Evolutionary conservation across 495 filamentous ascomycete species (phyloP), one percentile per base, ranked within the genome.

Genomic region (Daldinia caldariorum): DNA sequence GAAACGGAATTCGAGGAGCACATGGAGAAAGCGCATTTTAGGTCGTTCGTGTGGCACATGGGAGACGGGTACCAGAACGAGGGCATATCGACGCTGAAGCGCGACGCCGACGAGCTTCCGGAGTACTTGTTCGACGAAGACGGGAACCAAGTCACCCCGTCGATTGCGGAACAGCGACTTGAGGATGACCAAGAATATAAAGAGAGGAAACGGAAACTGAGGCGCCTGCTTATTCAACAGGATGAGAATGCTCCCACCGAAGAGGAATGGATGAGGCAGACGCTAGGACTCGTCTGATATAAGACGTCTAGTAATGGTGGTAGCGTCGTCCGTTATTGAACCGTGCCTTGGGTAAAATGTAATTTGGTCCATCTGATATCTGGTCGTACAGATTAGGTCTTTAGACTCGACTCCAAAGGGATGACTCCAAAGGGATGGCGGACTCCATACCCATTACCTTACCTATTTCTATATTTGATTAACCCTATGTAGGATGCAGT

Each of bases 11-110:
- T 93, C 81, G 74, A 81, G 26, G 76, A 77, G 14, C 92, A 96
- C 75, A 71, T 93, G 22, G 83, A 89, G 50, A 68, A 79, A 26
- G 70, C 64, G 22, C 92, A 96, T 76, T 77, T 94, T 31, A 63
- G 74, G 8, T 78, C 86, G 13, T 75, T 88, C 67, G 82, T 85
- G 22, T 91, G 90, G 91, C 76, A 86, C 63, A 75, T 85, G 41
- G 91, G 91, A 14, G 89, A 93, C 75, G 91, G 91, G 0, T 79
- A 74, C 8, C 72, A 74, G 43, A 85, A 85, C 73, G 72, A 74
- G 1, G 73, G 75, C 26, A 74, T 72, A 20, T 61, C 65, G 43
- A 66, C 41, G 22, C 34, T 72, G 7, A 55, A 70, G 39, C 54
- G 47, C 20, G 71, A 78, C 22, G 43, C 63, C 16, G 65, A 70